Conservation (phyloP, 495 filamentous ascomycete species). For the Tuber indicum region DNA sequence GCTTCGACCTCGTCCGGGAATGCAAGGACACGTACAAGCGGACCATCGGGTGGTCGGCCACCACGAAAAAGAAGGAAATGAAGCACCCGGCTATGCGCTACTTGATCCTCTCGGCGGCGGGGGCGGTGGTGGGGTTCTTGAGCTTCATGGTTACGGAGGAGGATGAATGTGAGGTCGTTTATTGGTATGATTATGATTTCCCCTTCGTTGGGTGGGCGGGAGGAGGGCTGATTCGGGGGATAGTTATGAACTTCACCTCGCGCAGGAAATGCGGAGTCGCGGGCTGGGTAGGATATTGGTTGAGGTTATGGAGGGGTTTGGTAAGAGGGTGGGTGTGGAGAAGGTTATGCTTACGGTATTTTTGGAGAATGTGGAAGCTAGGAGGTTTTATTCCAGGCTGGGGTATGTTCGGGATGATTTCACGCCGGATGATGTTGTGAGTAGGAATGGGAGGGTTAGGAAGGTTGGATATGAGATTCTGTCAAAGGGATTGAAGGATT, state of each 20-base stretch:
- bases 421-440: neutral
- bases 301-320: conserved; percentile 31
- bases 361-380: conserved; percentile 26
- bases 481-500: conserved; percentile 16
- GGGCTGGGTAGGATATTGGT: conserved; percentile 26
- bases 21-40: conserved; percentile 51
- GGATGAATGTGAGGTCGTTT: conserved; percentile 54
- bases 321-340: conserved; percentile 22
- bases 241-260: conserved; percentile 36
- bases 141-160: conserved; percentile 65
- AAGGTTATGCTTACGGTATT: conserved; percentile 41
- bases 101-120: conserved; percentile 43
- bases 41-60: conserved; percentile 55
- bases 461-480: conserved; percentile 32
- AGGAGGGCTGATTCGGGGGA: neutral
- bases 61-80: conserved; percentile 59
- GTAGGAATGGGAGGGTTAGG: conserved; percentile 24
- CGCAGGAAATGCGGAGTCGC: neutral
- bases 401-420: conserved; percentile 20
- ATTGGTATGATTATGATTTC: conserved; percentile 50
- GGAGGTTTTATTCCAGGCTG: conserved; percentile 28
- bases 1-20: conserved; percentile 53
- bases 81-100: conserved; percentile 52
- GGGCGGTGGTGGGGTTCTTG: conserved; percentile 49
- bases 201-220: neutral